Evolutionary conservation across 257 asterid species (phyloP).

Genomic region (Rhazya stricta): DNA sequence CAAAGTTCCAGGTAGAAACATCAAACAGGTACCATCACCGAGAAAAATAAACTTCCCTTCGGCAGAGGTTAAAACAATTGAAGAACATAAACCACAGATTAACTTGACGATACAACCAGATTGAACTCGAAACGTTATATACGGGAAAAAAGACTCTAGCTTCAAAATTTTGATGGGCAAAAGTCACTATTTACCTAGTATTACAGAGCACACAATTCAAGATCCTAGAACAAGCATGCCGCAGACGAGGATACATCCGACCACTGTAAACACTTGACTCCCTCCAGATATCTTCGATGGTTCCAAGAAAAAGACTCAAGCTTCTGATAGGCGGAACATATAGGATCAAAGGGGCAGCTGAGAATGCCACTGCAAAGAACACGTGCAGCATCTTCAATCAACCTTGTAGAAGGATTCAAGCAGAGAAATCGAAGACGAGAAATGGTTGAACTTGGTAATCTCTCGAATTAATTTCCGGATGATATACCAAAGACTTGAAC

Average conservation of each 20-base stretch:
- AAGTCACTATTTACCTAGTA: constrained; percentile 20
- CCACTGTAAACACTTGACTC: constrained; percentile 52
- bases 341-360: constrained; percentile 79
- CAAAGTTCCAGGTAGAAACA: constrained; percentile 10
- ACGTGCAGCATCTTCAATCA: constrained; percentile 5
- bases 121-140: neutral
- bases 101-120: neutral
- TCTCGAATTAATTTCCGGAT: neutral
- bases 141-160: neutral
- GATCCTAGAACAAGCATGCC: constrained; percentile 68
- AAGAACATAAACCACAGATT: neutral
- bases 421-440: neutral
- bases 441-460: neutral
- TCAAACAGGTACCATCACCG: neutral
- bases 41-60: neutral
- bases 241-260: constrained; percentile 56
- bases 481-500: neutral
- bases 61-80: neutral
- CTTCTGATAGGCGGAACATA: constrained; percentile 84
- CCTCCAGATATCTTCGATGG: constrained; percentile 60
- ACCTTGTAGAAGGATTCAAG: neutral
- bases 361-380: constrained; percentile 53
- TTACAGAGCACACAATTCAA: constrained; percentile 45
- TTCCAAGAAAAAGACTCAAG: constrained; percentile 65
- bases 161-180: neutral